Base-by-base conservation (phyloP, 805 yeast species). In the Yamadazyma scolyti region DNA sequence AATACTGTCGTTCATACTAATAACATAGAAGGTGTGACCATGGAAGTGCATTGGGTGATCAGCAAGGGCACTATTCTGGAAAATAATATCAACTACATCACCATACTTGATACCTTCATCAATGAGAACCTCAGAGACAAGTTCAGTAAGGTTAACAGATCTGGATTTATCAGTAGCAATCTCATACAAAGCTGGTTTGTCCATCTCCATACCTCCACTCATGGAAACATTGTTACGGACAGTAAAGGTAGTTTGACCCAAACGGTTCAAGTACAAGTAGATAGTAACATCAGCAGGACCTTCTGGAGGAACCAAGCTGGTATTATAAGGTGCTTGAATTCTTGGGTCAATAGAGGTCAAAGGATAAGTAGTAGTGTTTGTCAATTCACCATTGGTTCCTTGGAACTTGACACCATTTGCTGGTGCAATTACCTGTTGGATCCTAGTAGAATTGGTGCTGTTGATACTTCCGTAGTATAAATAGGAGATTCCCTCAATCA, bases 11-110 rank as follows among this genome's bases (percentile, higher is more conserved):
- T 54, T 50, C 31, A 33, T 48, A 27, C 57, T 51, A 16, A 59
- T 42, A 2, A 50, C 37, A 33, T 54, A 55, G 37, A 58, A 52
- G 15, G 46, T 41, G 31, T 59, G 65, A 3, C 64, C 65, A 33
- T 59, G 65, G 9, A 59, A 35, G 31, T 59, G 65, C 20, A 56
- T 44, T 6, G 65, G 65, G 36, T 59, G 65, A 31, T 50, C 52
- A 30, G 54, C 52, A 16, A 39, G 35, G 16, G 48, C 40, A 33
- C 39, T 43, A 32, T 57, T 58, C 37, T 58, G 47, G 33, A 59
- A 33, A 12, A 58, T 46, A 23, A 59, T 39, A 31, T 59, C 65
- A 17, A 57, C 54, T 3, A 47, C 40, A 26, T 60, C 58, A 5
- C 65, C 63, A 13, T 27, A 30, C 17, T 43, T 40, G 13, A 56